Evolutionary conservation across 1,139 yeast genomes (phyloP), one percentile per base, ranked within the genome.

Genomic region (Sugiyamaella grinbergsii): DNA sequence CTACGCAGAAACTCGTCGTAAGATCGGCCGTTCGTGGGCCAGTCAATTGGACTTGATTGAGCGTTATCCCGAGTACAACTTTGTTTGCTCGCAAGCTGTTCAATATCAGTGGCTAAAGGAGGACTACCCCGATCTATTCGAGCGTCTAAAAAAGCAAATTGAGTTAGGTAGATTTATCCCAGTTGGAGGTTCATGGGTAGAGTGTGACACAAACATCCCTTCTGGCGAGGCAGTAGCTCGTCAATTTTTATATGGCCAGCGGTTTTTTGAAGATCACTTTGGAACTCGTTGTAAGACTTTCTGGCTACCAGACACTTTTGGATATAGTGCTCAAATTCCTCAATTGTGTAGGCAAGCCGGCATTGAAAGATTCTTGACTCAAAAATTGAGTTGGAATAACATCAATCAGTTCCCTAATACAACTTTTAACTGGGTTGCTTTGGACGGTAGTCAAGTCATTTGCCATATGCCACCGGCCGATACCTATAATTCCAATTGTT

Each of bases 391-490:
- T 1, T 91, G 98, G 98, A 91, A 90, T 69, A 91, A 91, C 65
- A 90, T 91, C 68, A 90, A 91, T 67, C 76, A 74, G 50, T 91
- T 91, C 72, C 98, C 98, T 2, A 79, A 88, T 62, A 77, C 88
- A n/a, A 88, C 97, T 0, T 91, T 91, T 69, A 89, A 89, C 66
- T 91, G 98, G 98, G 85, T 85, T 5, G 95, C 95, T 37, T 74
- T 91, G 50, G 97, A 91, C 69, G 95, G 95, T 0, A 80, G 95
- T 7, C 97, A 91, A 67, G 89, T 91, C 1, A 71, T 91, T 61
- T 90, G 93, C 34, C 98, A 91, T 64, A 91, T 91, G 97, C 97
- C 98, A 16, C 98, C 98, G 2, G 94, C 86, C n/a, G 87, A 91
- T 66, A 93, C 98, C 0, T 93, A 93, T 65, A 91, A 97, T 13